Conservation (phyloP, 164 flowering plant species). For the Litsea cubeba region DNA sequence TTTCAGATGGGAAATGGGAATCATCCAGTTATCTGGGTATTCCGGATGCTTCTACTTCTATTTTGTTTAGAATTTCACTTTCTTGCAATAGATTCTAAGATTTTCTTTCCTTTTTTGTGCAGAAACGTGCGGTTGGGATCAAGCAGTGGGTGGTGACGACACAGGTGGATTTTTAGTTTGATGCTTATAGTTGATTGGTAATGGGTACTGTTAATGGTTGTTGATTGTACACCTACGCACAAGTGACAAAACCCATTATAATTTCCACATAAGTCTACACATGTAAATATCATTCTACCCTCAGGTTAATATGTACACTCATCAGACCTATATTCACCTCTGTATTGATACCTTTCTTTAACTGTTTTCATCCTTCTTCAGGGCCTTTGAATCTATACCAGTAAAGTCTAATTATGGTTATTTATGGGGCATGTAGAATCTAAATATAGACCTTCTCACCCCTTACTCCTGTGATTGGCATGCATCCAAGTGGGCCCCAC, state of each 20-base stretch:
- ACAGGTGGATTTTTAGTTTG: conserved; percentile 30
- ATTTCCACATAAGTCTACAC: too few relatives aligned
- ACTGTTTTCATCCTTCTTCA: neutral
- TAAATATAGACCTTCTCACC: too few relatives aligned
- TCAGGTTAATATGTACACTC: too few relatives aligned
- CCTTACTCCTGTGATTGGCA: too few relatives aligned
- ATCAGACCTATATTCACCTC: neutral
- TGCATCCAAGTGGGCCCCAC: too few relatives aligned
- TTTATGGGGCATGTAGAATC: too few relatives aligned
- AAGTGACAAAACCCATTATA: neutral
- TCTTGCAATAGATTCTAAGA: neutral
- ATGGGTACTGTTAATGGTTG: conserved; percentile 26
- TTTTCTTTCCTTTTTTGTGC: conserved; percentile 11
- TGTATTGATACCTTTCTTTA: neutral
- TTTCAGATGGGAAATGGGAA: neutral
- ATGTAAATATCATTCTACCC: too few relatives aligned
- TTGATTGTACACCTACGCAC: neutral
- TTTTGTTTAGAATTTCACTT: neutral
- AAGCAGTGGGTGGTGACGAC: conserved; percentile 28
- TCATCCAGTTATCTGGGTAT: neutral
- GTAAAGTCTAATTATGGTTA: neutral
- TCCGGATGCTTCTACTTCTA: neutral
- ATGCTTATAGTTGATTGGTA: neutral
- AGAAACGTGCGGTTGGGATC: conserved; percentile 36
- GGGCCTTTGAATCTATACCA: neutral